Percentiles rank a stretch among this genome's conserved stretches.
phyloP scores from a whole-genome alignment of 116 monocot genomes.

The Trichopus zeylanicus region DNA sequence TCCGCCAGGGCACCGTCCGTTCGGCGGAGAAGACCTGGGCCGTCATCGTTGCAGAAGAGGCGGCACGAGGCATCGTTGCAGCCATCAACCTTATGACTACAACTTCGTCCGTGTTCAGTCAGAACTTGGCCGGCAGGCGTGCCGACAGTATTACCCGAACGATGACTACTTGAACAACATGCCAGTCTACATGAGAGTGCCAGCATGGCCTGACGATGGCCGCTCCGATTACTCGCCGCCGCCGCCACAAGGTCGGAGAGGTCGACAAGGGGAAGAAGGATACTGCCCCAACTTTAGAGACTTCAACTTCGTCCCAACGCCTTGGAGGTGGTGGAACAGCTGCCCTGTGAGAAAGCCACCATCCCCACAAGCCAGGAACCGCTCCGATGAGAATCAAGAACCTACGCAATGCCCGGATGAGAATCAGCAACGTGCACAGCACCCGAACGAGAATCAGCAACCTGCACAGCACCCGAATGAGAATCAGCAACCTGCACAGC shows the following conservation, averaged over 20 bases:
- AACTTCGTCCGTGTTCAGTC: not conserved
- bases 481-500: too few species aligned
- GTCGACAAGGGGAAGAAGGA: not conserved
- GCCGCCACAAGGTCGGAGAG: not conserved
- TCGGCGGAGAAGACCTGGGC: not conserved
- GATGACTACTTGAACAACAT: not conserved
- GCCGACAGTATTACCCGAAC: not conserved
- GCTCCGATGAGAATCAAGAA: too few species aligned
- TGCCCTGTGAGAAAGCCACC: not conserved
- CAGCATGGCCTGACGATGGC: not conserved
- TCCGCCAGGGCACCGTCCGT: constrained; percentile 1
- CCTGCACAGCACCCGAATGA: too few species aligned
- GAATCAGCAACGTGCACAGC: too few species aligned
- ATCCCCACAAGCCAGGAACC: too few species aligned
- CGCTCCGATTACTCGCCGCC: not conserved
- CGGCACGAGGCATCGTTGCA: not conserved
- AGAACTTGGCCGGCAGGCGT: not conserved
- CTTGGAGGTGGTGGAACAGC: not conserved
- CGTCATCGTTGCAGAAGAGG: not conserved
- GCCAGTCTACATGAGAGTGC: not conserved
- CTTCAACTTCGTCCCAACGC: not conserved
- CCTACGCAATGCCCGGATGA: too few species aligned
- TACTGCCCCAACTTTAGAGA: not conserved
- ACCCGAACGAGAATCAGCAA: too few species aligned
- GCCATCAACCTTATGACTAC: not conserved